phyloP scores from a whole-genome alignment of 768 basidiomycete genomes.

The Lentinula lateritia region DNA sequence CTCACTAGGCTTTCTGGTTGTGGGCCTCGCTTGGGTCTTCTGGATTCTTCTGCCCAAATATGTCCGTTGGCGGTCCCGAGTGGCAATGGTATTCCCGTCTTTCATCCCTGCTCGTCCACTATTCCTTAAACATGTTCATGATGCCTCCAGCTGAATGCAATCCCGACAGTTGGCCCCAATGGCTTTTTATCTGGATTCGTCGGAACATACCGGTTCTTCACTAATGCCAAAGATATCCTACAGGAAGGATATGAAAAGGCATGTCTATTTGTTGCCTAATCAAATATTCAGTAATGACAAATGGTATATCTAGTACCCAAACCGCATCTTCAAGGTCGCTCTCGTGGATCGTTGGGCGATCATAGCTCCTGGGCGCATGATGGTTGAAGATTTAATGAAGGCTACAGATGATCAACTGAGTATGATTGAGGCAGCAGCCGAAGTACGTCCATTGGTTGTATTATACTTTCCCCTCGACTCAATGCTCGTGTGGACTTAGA shows the following conservation, averaged over 20 bases:
- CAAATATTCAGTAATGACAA: background rate
- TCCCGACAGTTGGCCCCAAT: background rate
- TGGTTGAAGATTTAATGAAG: background rate
- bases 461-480: background rate
- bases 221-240: background rate
- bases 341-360: background rate
- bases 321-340: background rate
- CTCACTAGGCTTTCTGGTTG: background rate
- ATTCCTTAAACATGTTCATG: background rate
- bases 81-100: background rate
- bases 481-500: background rate
- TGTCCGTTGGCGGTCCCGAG: background rate
- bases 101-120: background rate
- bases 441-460: background rate
- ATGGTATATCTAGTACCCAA: background rate
- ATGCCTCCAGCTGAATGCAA: background rate
- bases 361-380: background rate
- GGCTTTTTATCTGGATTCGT: background rate
- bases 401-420: background rate
- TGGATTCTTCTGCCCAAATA: background rate
- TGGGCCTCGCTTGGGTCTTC: background rate
- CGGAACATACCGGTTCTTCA: background rate
- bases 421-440: background rate
- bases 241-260: constrained; percentile 2
- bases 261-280: background rate